Conservation (phyloP, 441 rosid genomes). For the Raphanus hybrid region DNA sequence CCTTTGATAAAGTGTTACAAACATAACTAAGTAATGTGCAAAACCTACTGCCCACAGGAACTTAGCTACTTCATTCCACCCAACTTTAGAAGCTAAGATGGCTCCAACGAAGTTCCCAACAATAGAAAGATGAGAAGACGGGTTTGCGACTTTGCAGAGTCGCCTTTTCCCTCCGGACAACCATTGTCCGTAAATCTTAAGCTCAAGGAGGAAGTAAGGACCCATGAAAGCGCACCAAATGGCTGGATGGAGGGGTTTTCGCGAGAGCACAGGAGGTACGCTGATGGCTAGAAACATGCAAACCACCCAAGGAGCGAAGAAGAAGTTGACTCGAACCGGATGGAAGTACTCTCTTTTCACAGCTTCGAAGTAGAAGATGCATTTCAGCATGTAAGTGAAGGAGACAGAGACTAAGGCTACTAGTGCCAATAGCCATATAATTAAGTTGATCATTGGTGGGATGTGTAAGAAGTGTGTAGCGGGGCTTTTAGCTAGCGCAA, state of each 20-base stretch:
- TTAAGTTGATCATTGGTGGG: slow-evolving; percentile 65
- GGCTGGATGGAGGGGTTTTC: slow-evolving; percentile 61
- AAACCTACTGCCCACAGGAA: slow-evolving; percentile 92
- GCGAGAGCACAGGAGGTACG: slow-evolving; percentile 54
- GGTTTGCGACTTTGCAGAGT: slow-evolving; percentile 96
- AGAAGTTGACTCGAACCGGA: slow-evolving; percentile 85
- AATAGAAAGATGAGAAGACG: slow-evolving; percentile 85
- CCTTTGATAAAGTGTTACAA: slow-evolving; percentile 85
- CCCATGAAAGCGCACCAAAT: slow-evolving; percentile 79
- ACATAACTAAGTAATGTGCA: slow-evolving; percentile 83
- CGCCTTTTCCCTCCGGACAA: slow-evolving; percentile 88
- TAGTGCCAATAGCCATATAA: slow-evolving; percentile 68
- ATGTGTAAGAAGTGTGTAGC: slow-evolving; percentile 72
- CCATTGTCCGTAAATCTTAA: slow-evolving; percentile 94
- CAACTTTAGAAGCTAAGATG: slow-evolving; percentile 77
- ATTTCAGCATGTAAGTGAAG: slow-evolving; percentile 75
- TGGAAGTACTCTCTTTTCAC: slow-evolving; percentile 87
- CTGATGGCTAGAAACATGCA: slow-evolving; percentile 88
- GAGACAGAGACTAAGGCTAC: slow-evolving; percentile 61
- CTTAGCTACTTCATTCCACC: slow-evolving; percentile 81
- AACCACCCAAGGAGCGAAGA: slow-evolving; percentile 96
- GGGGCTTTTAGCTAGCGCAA: slow-evolving; percentile 70
- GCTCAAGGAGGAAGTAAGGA: slow-evolving; percentile 81
- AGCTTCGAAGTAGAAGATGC: slow-evolving; percentile 88
- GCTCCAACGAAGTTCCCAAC: slow-evolving; percentile 94